Evolutionary conservation across 495 filamentous ascomycete species (phyloP), one percentile per base, ranked within the genome.

Genomic region (Podospora comata): DNA sequence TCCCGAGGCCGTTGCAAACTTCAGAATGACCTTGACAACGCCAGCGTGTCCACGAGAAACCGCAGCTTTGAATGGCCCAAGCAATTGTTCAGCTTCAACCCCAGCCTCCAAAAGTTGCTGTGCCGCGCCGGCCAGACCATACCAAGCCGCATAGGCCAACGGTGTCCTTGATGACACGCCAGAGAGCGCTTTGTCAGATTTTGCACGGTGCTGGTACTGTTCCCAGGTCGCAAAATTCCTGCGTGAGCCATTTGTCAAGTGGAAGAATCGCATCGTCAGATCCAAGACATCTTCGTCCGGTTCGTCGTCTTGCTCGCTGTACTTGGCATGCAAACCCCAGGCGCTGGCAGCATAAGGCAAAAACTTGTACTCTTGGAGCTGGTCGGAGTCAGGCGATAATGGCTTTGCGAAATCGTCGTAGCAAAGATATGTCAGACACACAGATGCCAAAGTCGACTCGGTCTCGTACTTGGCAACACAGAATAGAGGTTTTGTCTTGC

Each of bases 361-460:
- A 11, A 48, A 48, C 39, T 48, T 48, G 39, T 48, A 48, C 39
- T 4, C 13, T 2, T 48, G 39, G 13, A 48, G 39, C 39, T 48
- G 2, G 9, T 48, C 39, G 3, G 39, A 48, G 9, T 11, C 7
- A 13, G 39, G 39, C 6, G 39, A 11, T 48, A 48, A 48, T 16
- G 9, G 39, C 39, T 16, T 48, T 48, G 39, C 39, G 9, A 48
- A 48, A 48, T 48, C 39, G 13, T 63, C 60, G 27, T 63, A 68
- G 15, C 34, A 68, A 2, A 68, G 44, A 20, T 68, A 68, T 26
- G 66, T 68, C 1, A 68, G 60, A 18, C 66, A 68, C 3, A 58
- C 44, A 5, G 44, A 28, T 1, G 66, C 66, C 28, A 68, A 32
- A 39, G 54, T 11, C 1, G 66, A 57, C 66, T 68, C 66, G 44